Percentiles rank a stretch among this genome's conserved stretches.
Conservation (phyloP, 2,329 filamentous ascomycete genomes). For the Penicillium polonicum region DNA sequence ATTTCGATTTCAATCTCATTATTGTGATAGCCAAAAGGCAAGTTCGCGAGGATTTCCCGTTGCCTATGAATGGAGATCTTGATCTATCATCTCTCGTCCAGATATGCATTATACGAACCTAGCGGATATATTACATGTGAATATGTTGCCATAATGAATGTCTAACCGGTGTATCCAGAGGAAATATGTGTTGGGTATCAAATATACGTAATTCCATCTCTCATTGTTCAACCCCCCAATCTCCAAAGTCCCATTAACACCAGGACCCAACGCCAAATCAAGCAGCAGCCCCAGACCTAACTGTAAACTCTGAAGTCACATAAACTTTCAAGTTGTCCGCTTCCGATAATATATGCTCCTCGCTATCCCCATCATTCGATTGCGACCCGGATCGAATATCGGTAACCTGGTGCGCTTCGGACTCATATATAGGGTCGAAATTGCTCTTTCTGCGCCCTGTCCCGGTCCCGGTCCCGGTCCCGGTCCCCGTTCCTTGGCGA, state of each 20-base stretch:
- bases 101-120: not conserved
- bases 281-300: not conserved
- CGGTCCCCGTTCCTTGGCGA: not conserved
- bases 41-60: not conserved
- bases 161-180: not conserved
- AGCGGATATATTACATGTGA: too few relatives aligned
- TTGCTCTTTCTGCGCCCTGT: not conserved
- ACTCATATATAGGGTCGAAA: not conserved
- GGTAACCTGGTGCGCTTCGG: not conserved
- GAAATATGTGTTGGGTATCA: not conserved
- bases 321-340: not conserved
- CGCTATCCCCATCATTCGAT: not conserved
- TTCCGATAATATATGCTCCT: not conserved
- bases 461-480: not conserved
- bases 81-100: not conserved
- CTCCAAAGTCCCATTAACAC: not conserved
- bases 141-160: not conserved
- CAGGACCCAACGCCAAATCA: not conserved
- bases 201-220: not conserved
- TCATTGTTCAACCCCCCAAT: not conserved
- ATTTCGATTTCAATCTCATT: constrained; percentile 6
- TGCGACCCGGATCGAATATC: not conserved
- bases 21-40: not conserved
- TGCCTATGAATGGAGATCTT: not conserved
- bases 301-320: not conserved